Base-by-base conservation (phyloP, 495 filamentous ascomycete species). In the Podospora comata region DNA sequence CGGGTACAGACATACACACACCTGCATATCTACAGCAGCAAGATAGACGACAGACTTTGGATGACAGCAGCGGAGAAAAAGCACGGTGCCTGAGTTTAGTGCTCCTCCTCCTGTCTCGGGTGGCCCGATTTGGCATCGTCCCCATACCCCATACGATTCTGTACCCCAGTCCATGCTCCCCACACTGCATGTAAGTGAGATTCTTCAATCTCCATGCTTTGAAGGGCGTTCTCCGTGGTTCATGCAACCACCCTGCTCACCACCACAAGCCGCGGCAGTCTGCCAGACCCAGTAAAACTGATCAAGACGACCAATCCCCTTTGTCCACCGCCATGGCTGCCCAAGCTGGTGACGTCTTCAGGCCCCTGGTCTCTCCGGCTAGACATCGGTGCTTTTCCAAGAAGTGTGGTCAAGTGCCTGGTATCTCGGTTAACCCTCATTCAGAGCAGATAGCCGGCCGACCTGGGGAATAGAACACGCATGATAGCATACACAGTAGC, bases 341-440 rank as follows among this genome's bases (percentile, higher is more conserved):
- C 39, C 39, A 58, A 58, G 55, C 3, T 58, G 11, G n/a, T 58
- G 55, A 58, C 55, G 55, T 58, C 55, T 19, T 20, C 23, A 2
- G n/a, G 23, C 16, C 55, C 55, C 55, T n/a, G 20, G 55, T 4
- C n/a, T 23, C 15, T 11, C 3, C 55, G 55, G 55, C 55, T 20
- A 58, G 55, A 58, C 19, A 58, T 58, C 55, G 55, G 55, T 58
- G 55, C 55, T 58, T 58, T 26, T 58, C 55, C 55, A 58, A 58
- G 55, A 19, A 19, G n/a, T 48, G 39, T 48, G 39, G 39, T 16
- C 39, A 48, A 48, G 39, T 48, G 39, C 39, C 39, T 48, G 39
- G 39, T 48, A 48, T 19, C 55, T 58, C 55, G 55, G 55, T 58
- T 58, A 58, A 58, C 55, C 55, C 23, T 58, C 55, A 0, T 26